Conservation (phyloP, 805 yeast species). For the Yamadazyma insecticola region DNA sequence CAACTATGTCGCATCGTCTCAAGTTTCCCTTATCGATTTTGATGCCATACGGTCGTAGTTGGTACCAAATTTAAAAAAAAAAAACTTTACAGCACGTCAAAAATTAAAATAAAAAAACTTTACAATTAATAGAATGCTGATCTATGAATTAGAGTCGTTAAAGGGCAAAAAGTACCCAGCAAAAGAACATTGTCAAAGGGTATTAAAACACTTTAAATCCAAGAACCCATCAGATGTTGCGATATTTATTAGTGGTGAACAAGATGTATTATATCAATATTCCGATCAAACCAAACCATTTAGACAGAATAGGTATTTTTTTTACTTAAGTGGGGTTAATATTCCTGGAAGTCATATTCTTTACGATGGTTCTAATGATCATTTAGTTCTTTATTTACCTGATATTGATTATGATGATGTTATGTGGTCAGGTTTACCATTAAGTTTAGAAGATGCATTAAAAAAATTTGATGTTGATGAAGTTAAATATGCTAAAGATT, state of each 20-base stretch:
- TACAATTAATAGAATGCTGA: background rate
- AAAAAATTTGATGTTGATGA: slow-evolving; percentile 75
- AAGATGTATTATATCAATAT: slow-evolving; percentile 57
- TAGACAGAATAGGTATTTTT: slow-evolving; percentile 90
- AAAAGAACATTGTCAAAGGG: slow-evolving; percentile 63
- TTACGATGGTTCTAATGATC: slow-evolving; percentile 49
- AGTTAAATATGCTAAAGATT: slow-evolving; percentile 57
- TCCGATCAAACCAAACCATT: slow-evolving; percentile 75
- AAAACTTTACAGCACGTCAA: no score
- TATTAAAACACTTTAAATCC: slow-evolving; percentile 34
- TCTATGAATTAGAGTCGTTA: slow-evolving; percentile 5
- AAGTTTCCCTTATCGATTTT: no score
- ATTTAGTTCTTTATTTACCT: slow-evolving; percentile 73
- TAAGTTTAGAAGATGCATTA: slow-evolving; percentile 60
- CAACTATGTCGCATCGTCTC: no score
- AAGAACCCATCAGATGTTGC: slow-evolving; percentile 23
- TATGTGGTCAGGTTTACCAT: slow-evolving; percentile 94
- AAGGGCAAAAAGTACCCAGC: slow-evolving; percentile 70
- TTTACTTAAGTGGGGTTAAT: slow-evolving; percentile 77
- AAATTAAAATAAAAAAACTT: background rate
- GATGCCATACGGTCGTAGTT: no score
- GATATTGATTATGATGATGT: slow-evolving; percentile 82
- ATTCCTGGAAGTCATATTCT: slow-evolving; percentile 72
- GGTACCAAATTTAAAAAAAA: no score
- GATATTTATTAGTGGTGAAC: slow-evolving; percentile 60